Base-by-base conservation (phyloP, 2,329 filamentous ascomycete genomes). In the Aspergillus hortae region DNA sequence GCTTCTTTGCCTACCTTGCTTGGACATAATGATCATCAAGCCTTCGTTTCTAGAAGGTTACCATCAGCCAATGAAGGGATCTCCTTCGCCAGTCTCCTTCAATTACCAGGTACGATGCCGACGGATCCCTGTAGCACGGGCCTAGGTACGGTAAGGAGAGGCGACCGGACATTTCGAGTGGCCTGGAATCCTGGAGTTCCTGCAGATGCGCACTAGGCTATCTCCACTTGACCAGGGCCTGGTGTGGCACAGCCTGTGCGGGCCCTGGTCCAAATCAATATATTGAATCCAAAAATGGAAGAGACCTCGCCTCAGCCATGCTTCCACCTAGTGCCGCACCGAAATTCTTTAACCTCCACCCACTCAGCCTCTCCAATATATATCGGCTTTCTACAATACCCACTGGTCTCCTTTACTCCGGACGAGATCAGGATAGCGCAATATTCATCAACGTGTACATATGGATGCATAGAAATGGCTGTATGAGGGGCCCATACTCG, bases 81-180 rank as follows among this genome's bases (percentile, higher is more conserved):
- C 11, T 17, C 30, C 23, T 44, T n/a, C 42, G 17, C 40, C 27
- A 10, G 40, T 25, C 11, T 23, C n/a, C 44, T 4, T 27, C n/a
- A 10, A 14, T 15, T 41, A 48, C 19, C 19, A 40, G 33, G 12
- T 40, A 40, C 21, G 15, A 14, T 41, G 19, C 33, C 43, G 9
- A 40, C 33, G 46, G 30, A 49, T 54, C 49, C 54, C 52, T 56
- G 47, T 53, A 57, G 59, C 64, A 64, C 65, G 52, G 62, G 61
- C 58, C 52, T 51, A 41, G 44, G 30, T 43, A 54, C 60, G 42
- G 66, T 59, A 68, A 67, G 66, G 65, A 59, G 53, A n/a, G 19
- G 47, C 46, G 38, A 25, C 44, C 53, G 56, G 54, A 55, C 41
- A 54, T 56, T 56, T 54, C 53, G 54, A 51, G 49, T 52, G 58